phyloP scores from a whole-genome alignment of 2,329 filamentous ascomycete genomes.

The Cadophora sp. region DNA sequence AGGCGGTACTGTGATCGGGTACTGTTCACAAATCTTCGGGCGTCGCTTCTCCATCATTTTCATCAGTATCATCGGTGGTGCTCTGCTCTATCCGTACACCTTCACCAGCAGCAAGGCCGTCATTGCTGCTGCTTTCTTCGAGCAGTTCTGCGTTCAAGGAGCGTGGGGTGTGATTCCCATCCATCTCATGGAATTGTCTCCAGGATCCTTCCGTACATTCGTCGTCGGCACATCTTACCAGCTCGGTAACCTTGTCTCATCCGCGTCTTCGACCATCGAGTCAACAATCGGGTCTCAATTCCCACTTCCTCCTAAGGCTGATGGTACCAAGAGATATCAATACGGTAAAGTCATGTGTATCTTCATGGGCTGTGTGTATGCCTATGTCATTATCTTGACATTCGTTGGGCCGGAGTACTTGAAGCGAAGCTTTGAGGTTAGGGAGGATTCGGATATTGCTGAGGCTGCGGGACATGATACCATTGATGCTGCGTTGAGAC shows the following conservation, averaged over 20 bases:
- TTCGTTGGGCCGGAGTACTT: constrained; percentile 54
- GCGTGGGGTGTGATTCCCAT: constrained; percentile 78
- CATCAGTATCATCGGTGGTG: constrained; percentile 70
- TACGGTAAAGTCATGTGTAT: constrained; percentile 89
- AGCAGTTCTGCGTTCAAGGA: constrained; percentile 80
- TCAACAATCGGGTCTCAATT: constrained; percentile 78
- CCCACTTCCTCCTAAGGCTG: constrained; percentile 63
- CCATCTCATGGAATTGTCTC: constrained; percentile 76
- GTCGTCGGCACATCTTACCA: constrained; percentile 78
- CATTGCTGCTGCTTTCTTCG: constrained; percentile 84
- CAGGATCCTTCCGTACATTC: constrained; percentile 71
- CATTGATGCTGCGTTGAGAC: constrained; percentile 40
- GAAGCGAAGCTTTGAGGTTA: constrained; percentile 53
- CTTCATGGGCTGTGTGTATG: constrained; percentile 71
- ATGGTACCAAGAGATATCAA: constrained; percentile 61
- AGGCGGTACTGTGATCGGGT: constrained; percentile 70
- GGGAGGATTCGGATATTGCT: constrained; percentile 53
- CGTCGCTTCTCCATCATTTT: constrained; percentile 72
- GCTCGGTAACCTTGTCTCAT: constrained; percentile 76
- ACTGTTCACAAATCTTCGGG: constrained; percentile 70
- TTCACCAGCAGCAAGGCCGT: constrained; percentile 68
- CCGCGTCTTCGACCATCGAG: constrained; percentile 77
- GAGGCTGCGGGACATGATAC: constrained; percentile 48
- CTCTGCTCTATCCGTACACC: constrained; percentile 83
- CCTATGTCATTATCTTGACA: constrained; percentile 30